These are phyloP conservation scores for Fraxinus excelsior DNA, from an alignment of 257 asterid species.

Conservation along the genomic window DNA sequence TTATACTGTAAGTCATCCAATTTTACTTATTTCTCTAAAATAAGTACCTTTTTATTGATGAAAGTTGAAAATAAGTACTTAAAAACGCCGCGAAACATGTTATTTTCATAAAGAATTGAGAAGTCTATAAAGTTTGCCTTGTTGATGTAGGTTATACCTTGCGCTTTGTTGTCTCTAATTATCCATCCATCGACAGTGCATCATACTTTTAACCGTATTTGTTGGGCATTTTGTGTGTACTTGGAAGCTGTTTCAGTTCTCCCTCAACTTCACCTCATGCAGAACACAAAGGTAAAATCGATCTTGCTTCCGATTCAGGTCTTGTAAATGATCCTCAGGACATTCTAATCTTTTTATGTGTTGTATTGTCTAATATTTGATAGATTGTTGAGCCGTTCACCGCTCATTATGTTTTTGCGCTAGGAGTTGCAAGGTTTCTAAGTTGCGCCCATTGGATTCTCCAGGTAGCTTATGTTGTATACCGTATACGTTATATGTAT, in stretches of 20 bases:
- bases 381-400: conserved; percentile 50
- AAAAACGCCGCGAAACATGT: no score
- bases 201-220: conserved; percentile 29
- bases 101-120: no score
- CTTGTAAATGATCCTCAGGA: not conserved
- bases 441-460: conserved; percentile 52
- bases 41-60: not conserved
- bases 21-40: not conserved
- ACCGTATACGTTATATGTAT: not conserved
- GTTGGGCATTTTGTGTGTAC: conserved; percentile 41
- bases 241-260: conserved; percentile 48
- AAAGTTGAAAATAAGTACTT: no score
- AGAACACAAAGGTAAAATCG: conserved; percentile 29
- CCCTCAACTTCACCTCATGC: conserved; percentile 43
- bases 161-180: conserved; percentile 30
- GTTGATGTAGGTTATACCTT: conserved; percentile 35
- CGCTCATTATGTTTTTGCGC: conserved; percentile 48
- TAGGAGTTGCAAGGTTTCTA: conserved; percentile 48
- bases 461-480: conserved; percentile 30
- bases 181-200: conserved; percentile 42
- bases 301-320: no score
- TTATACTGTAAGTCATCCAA: conserved; percentile 27
- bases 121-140: not conserved
- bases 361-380: not conserved
- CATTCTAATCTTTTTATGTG: conserved; percentile 9